Percentiles rank a stretch among this genome's conserved stretches.
These are phyloP conservation scores for Dovyalis caffra DNA, from an alignment of 345 rosid species.

Conservation along the genomic window DNA sequence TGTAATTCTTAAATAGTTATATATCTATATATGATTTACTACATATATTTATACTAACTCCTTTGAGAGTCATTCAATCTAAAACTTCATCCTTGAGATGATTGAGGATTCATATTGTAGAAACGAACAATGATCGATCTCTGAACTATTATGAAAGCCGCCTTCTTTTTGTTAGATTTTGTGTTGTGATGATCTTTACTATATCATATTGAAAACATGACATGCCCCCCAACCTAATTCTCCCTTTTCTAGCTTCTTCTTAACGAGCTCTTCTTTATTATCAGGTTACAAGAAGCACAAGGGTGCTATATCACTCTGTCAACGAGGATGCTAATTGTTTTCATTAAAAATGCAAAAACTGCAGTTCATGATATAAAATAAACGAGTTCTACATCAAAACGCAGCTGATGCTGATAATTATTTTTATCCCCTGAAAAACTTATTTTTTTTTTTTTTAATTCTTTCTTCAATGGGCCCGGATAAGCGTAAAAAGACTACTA, in stretches of 20 bases:
- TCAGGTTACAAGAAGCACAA: no score
- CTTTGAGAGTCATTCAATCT: conserved; percentile 32
- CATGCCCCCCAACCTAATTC: neutral
- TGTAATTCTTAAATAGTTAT: conserved; percentile 18
- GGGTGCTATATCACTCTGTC: no score
- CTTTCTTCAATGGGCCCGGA: no score
- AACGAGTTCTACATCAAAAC: no score
- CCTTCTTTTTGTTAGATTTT: neutral
- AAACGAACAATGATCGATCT: conserved; percentile 14
- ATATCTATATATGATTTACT: conserved; percentile 1
- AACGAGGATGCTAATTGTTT: no score
- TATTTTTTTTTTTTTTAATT: neutral
- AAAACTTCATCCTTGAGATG: conserved; percentile 17
- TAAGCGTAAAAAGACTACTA: no score
- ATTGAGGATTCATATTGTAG: conserved; percentile 40
- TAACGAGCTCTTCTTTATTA: neutral
- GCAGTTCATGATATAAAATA: neutral
- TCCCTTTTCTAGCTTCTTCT: neutral
- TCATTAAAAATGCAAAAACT: neutral
- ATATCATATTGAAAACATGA: no score
- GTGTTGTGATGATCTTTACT: neutral
- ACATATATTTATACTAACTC: conserved; percentile 23
- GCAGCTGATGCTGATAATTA: no score
- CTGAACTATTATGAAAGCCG: conserved; percentile 22
- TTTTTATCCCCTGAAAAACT: no score